A percentile compares a stretch with the other conserved stretches of the same genome.
These are phyloP conservation scores for Ochromonas danica DNA, from an alignment of 108 stramenopile species.

Conservation along the genomic window DNA sequence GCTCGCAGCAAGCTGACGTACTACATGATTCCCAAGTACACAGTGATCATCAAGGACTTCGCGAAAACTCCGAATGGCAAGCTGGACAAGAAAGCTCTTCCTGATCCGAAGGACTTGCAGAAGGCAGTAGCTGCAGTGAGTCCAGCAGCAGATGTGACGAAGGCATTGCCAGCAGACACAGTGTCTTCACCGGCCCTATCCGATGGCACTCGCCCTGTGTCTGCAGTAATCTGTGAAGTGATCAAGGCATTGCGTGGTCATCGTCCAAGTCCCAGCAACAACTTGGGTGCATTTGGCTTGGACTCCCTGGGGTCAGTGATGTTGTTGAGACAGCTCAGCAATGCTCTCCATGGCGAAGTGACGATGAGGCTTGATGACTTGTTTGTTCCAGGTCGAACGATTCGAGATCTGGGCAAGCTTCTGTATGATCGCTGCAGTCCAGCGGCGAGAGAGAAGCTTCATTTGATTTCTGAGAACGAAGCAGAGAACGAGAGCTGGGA, in stretches of 20 bases:
- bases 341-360: slow-evolving; percentile 1
- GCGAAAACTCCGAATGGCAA: slow-evolving; percentile 23
- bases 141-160: not conserved
- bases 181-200: not conserved
- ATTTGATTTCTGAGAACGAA: slow-evolving; percentile 4
- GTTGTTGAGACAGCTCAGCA: not conserved
- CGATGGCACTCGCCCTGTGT: slow-evolving; percentile 1
- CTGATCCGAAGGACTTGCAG: slow-evolving; percentile 17
- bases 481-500: not conserved
- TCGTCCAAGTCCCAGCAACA: slow-evolving; percentile 8
- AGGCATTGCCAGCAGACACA: too few relatives aligned
- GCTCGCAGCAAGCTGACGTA: not conserved
- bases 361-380: slow-evolving; percentile 7
- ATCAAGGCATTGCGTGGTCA: slow-evolving; percentile 3
- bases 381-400: not conserved
- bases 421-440: slow-evolving; percentile 1
- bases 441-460: slow-evolving; percentile 13
- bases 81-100: slow-evolving; percentile 25
- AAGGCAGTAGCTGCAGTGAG: not conserved
- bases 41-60: not conserved
- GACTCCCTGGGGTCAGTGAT: slow-evolving; percentile 23
- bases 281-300: slow-evolving; percentile 12
- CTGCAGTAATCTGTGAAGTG: slow-evolving; percentile 8
- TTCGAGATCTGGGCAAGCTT: slow-evolving; percentile 15
- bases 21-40: slow-evolving; percentile 28